Evolutionary conservation across 2,329 filamentous ascomycete species (phyloP), one percentile per base, ranked within the genome.

Genomic region (Cadophora luteo-olivacea): DNA sequence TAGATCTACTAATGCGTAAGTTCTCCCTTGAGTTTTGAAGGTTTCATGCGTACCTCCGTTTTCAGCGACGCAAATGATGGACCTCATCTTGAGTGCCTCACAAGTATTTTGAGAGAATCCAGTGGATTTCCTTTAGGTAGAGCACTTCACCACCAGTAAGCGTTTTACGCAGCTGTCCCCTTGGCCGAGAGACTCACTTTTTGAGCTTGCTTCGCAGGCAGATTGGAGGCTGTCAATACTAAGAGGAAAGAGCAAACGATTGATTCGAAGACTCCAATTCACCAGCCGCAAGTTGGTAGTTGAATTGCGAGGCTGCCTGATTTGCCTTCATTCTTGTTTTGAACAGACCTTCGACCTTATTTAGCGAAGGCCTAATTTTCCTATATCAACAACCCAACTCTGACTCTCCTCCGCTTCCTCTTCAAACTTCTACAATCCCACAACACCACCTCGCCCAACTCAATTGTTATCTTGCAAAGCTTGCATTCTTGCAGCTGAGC

Each of bases 1-100:
- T 77, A 87, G 92, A 66, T 88, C 91, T 60, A 89, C 88, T 62
- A 92, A 92, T 79, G 88, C 90, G 93, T 96, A 88, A 89, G 93
- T 94, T 52, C 58, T 41, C 54, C 24, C 14, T 29, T 61, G 19
- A n/a, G 41, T 65, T 55, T 29, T 19, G 58, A 9, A 22, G 22
- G 38, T 2, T 51, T 32, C 2, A 22, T 38, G 32, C 32, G n/a
- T 58, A 14, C 8, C 19, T 25, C 36, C 33, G 14, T 29, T n/a
- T 66, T 41, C 19, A 2, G 32, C 38, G 29, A 25, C 3, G 5
- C 16, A 24, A 24, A 22, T n/a, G 11, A 7, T 9, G 16, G 24
- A 8, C 16, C n/a, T 36, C 19, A 4, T 16, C 19, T 12, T 38
- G 19, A 5, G 25, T 38, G 54, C 14, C 22, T 38, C 19, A 32